Conservation (phyloP, 306 rosid genomes). For the Acmispon strigosus region DNA sequence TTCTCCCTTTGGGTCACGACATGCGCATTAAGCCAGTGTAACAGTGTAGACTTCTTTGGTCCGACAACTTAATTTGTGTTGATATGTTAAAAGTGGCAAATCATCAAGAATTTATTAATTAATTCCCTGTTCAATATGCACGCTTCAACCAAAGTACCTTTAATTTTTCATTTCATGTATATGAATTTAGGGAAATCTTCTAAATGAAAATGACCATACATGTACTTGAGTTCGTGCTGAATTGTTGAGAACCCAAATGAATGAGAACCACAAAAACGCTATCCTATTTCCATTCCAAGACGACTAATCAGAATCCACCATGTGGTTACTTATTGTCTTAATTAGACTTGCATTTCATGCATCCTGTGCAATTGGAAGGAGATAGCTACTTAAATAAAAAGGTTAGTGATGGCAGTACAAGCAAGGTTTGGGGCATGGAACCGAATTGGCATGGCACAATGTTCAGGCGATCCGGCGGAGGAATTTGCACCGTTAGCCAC, state of each 20-base stretch:
- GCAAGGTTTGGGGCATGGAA: conserved; percentile 31
- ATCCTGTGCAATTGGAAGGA: neutral
- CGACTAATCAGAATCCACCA: conserved; percentile 13
- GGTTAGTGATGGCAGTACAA: conserved; percentile 41
- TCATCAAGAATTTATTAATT: neutral
- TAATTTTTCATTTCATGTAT: too few species aligned
- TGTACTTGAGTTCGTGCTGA: neutral
- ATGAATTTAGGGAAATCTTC: too few species aligned
- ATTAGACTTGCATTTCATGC: neutral
- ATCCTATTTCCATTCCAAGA: neutral
- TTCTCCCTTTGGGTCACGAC: too few species aligned
- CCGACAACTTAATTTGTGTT: neutral
- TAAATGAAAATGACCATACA: too few species aligned
- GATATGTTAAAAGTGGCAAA: neutral
- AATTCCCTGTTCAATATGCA: neutral
- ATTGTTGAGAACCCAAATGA: neutral
- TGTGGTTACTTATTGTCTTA: neutral
- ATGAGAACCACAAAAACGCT: conserved; percentile 24
- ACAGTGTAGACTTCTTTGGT: too few species aligned
- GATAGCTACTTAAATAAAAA: neutral
- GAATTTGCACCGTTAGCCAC: conserved; percentile 47
- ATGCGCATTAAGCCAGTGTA: too few species aligned
- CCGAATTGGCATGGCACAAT: conserved; percentile 14
- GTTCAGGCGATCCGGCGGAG: conserved; percentile 42
- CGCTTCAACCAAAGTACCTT: neutral